Base-by-base conservation (phyloP, 768 basidiomycete genomes). In the Fistulinella prunicolor region DNA sequence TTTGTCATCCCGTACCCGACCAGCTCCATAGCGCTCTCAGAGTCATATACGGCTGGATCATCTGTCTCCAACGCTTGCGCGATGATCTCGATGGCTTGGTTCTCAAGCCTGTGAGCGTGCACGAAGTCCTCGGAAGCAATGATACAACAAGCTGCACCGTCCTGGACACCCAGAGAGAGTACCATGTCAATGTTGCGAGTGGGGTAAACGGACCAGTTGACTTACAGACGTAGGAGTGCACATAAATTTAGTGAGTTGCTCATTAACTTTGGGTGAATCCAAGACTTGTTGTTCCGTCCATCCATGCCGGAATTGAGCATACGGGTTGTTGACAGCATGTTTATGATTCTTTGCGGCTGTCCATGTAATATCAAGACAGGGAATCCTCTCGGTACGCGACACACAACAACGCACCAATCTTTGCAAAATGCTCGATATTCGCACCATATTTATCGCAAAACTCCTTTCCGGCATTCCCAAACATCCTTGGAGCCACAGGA, bases 1-100 rank as follows among this genome's bases (percentile, higher is more conserved):
- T 83, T 81, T 3, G 83, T 76, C 88, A 91, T 92, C 40, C 73
- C 66, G 53, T 83, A 88, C 1, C 87, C 89, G 16, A 85, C 79
- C 5, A 89, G 70, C 46, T 90, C 82, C 78, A 92, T 88, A 0
- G 85, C 76, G 51, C 82, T 85, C 20, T 67, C 69, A 49, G 76
- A 75, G 52, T 86, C 82, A 51, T 84, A 90, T 0, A 83, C 76
- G 8, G 64, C 63, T 3, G 80, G 71, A 13, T 75, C 72, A 51
- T 91, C 90, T 0, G 89, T 92, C 22, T 73, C 69, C 32, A 90
- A 66, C 2, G 73, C 75, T 51, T 78, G 77, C 0, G 81, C 76
- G 19, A 86, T 81, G 34, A 93, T 82, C 60, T 92, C 89, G 47
- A 90, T 87, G 8, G 87, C 88, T 59, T 92, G 89, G 58, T 90